Base-by-base conservation (phyloP, 495 filamentous ascomycete species). In the Xylaria curta region DNA sequence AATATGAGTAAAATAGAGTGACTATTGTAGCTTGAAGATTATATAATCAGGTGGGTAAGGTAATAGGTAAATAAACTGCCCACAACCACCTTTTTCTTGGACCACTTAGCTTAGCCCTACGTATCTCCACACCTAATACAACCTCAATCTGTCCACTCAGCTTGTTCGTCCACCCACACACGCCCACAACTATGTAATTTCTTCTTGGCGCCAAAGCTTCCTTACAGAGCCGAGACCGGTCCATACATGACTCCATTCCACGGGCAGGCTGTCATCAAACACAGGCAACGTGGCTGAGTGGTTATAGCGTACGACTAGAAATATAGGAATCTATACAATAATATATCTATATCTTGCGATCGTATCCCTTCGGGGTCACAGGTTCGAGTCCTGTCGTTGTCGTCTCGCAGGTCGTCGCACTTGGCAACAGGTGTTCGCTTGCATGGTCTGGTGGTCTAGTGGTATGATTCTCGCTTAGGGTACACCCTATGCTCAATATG, bases 401-500 rank as follows among this genome's bases (percentile, higher is more conserved):
- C 69, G 69, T 36, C 19, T 36, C 19, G 33, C 28, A 46, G 7
- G 46, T 17, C 24, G 28, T 36, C 24, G 17, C 17, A 10, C 9
- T 51, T 31, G 26, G 28, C 17, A 38, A 38, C 36, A 47, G 7
- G 8, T 63, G 36, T 2, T 40, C 17, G 38, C 38, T 17, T 54
- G 2, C 3, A 21, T 44, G 69, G 69, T 71, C 69, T 71, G 69
- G 69, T 71, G 69, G 69, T 71, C 69, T 71, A 71, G 69, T 64
- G 69, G 69, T 71, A 71, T 71, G 69, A 71, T 71, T 71, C 69
- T 66, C 69, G 69, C 69, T 71, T 71, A 71, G 69, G 69, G 69
- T 66, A 46, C 46, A 71, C 69, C 69, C 69, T 71, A 66, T 17
- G 69, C 69, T 44, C 12, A 66, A 63, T 42, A 26, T 71, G 69